Evolutionary conservation across 2,329 filamentous ascomycete genomes (phyloP), one percentile per base, ranked within the genome.

Genomic region (Hortaea werneckii): DNA sequence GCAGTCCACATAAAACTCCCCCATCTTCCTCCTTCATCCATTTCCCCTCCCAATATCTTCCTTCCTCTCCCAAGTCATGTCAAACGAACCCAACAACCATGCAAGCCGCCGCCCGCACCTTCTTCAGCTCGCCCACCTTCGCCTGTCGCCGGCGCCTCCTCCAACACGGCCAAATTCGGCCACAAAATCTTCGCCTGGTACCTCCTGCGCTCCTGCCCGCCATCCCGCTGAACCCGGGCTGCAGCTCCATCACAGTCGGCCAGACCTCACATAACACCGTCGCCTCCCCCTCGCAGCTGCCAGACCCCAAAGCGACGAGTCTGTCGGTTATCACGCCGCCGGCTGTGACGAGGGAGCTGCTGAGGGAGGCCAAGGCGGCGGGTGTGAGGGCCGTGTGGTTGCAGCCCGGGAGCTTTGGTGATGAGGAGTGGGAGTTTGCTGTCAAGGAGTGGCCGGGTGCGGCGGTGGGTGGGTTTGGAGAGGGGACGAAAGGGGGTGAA

Each of bases 151-250:
- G 90, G 90, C 58, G 90, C 90, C 34, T 90, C 84, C 63, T 85
- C 85, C 43, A 87, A 94, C 67, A 74, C 84, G 37, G 71, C 74
- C 62, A 95, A 95, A 66, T 95, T 85, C 61, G 90, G 92, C 26
- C 84, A 95, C 67, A 89, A 87, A 72, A 81, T 96, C 54, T 87
- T 95, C 62, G 78, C 78, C 10, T 96, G 90, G 90, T 96, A 96
- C 66, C 77, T 86, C 46, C 64, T 73, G 30, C 87, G 87, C 67
- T 73, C 75, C 77, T 96, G 37, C 79, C 83, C 6, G 87, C 83
- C 4, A 87, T 81, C 1, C 87, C 90, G 7, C 77, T 96, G 65
- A 95, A 96, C 67, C 89, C 90, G 0, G 74, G 74, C 41, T 69
- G 77, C 3, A 61, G 80, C 5, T 71, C 73, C 47, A 83, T 95